Evolutionary conservation across 495 filamentous ascomycete genomes (phyloP), one percentile per base, ranked within the genome.

Genomic region (Cetradonia linearis): DNA sequence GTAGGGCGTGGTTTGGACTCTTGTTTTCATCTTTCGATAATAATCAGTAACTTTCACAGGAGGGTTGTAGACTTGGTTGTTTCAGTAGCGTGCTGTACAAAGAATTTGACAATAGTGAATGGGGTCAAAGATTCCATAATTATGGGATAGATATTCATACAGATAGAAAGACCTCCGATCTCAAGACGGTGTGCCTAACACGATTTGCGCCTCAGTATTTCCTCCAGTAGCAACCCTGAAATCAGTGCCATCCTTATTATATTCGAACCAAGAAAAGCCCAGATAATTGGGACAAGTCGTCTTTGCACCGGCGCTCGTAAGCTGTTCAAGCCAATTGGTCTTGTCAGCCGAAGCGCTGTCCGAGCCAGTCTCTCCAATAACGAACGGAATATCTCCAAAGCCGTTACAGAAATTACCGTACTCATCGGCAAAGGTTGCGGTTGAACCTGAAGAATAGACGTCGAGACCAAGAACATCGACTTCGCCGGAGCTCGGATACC

Each of bases 261-360:
- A 66, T 38, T 66, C 64, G 37, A 66, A 64, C 62, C 62, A 66
- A 8, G 58, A 61, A 16, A 66, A 66, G 18, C 64, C 64, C 20
- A 63, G 16, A 58, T 64, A 64, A 18, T 62, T 63, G 58, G 61
- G 61, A 58, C 64, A 66, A 46, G 55, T 56, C 44, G 47, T 50
- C 61, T 62, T 62, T 30, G 64, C 64, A 31, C 46, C 47, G 36
- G n/a, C 23, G 33, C 62, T 53, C 13, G 55, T 49, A 23, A 66
- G 52, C 55, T 66, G 52, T 23, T 61, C 11, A 18, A 63, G 55
- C 64, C 64, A 66, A 7, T 33, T 31, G 1, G 33, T 23, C 38
- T 66, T 66, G 14, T 59, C 54, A 8, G 42, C 42, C 5, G 23
- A 34, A 25, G 61, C 27, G 40, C 54, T n/a, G 14, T 58, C 55